Conservation (phyloP, 169 alveolate genomes). For the Plasmodium relictum region DNA sequence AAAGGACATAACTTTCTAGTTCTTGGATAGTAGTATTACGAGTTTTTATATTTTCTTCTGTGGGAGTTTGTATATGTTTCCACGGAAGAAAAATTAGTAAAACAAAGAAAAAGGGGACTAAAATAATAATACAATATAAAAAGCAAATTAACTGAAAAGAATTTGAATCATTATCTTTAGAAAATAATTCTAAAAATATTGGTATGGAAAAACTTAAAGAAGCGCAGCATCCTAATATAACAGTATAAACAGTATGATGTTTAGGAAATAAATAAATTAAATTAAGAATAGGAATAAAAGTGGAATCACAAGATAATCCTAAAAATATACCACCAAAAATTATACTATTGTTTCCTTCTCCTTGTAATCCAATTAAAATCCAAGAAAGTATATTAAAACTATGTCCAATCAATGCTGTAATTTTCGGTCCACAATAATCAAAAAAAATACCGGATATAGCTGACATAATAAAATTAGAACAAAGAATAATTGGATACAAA, state of each 20-base stretch:
- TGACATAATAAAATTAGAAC: conserved; percentile 78
- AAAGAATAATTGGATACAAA: conserved; percentile 76
- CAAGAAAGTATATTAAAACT: conserved; percentile 76
- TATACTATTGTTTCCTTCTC: conserved; percentile 30
- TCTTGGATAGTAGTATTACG: conserved; percentile 29
- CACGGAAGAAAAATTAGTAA: conserved; percentile 35
- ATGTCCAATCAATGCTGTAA: conserved; percentile 81
- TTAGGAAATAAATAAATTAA: conserved; percentile 59
- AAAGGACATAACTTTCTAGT: conserved; percentile 34
- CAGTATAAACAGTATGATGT: conserved; percentile 67
- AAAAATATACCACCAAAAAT: conserved; percentile 47
- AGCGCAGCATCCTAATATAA: conserved; percentile 71
- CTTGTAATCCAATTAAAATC: conserved; percentile 77
- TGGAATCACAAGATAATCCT: conserved; percentile 63
- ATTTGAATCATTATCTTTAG: conserved; percentile 15
- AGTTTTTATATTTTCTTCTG: background rate
- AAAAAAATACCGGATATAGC: conserved; percentile 80
- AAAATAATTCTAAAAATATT: conserved; percentile 55
- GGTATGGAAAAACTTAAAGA: conserved; percentile 65
- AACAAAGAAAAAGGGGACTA: conserved; percentile 54
- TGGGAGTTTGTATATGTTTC: conserved; percentile 4
- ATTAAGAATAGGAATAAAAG: conserved; percentile 57
- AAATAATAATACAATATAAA: conserved; percentile 36
- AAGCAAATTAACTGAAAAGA: conserved; percentile 48
- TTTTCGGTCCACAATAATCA: conserved; percentile 80